Base-by-base conservation (phyloP, 1,139 yeast species). In the Candida glucosophila region DNA sequence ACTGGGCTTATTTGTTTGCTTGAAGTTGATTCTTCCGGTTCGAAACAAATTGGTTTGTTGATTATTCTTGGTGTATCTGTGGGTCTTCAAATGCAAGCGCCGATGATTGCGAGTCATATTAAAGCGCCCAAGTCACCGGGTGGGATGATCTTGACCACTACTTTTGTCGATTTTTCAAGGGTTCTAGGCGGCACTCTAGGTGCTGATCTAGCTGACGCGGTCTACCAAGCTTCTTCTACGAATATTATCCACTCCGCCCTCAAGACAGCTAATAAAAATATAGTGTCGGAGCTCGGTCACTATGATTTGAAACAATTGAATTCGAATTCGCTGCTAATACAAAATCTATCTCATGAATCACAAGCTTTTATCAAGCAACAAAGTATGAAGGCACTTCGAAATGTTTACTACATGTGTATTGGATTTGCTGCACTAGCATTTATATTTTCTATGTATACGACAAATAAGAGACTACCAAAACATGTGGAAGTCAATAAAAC, bases 81-180 rank as follows among this genome's bases (percentile, higher is more conserved):
- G 14, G 60, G 60, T 9, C 20, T 49, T 5, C 42, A 32, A 29
- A 44, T 51, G 46, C 58, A 54, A 33, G 29, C 49, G n/a, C 22
- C 40, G 7, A 30, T 50, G 13, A 39, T 49, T 15, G 32, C 43
- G 4, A 39, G 49, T 5, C 59, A 52, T 32, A 33, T 53, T 4
- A 30, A 45, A 11, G 58, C 60, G 4, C 58, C 60, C 14, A 43
- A 47, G 24, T 36, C 47, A 5, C 48, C 54, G 3, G 59, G 60
- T 12, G 47, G 51, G 6, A 40, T 43, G 6, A 60, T 62, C 24
- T 40, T 58, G 50, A 45, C 62, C 5, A 58, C 66, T 3, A 43
- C 59, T 4, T 49, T 50, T 24, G 19, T 55, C 14, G 51, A 50
- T 33, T 56, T 58, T 30, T 30, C 33, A 14, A 52, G 66, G 36